Evolutionary conservation across 2,329 filamentous ascomycete species (phyloP), one percentile per base, ranked within the genome.

Genomic region (Colletotrichum nymphaeae): DNA sequence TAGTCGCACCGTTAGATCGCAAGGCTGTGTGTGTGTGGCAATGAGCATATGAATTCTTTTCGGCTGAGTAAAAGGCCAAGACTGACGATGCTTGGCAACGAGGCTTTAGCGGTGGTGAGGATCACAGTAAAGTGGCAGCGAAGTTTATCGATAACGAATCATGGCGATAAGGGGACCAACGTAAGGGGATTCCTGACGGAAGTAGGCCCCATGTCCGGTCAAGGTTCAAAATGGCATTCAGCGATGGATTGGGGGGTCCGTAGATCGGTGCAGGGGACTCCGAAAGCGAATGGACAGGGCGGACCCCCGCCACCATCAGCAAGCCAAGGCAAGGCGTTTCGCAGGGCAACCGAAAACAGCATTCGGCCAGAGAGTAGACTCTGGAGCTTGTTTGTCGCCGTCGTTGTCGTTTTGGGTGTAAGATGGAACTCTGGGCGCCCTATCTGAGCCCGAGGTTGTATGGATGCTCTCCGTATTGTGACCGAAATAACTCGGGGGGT

Each of bases 291-390:
- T 66, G 70, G 67, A 62, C 55, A 62, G n/a, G 46, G 60, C 37
- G 67, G 67, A 28, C n/a, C 59, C 67, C 46, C 24, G 46, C 55
- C 49, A 35, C 56, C 35, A 28, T 12, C 62, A 49, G 59, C 67
- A 65, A 58, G 67, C 67, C 70, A 73, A 72, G 71, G 66, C 55
- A 73, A 32, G 71, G 62, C 56, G 67, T 73, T 73, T 71, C 60
- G 62, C 67, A 66, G 55, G 67, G 67, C 67, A 73, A 73, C 71
- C 67, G 67, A 60, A 73, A 71, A 53, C 71, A 71, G 55, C 26
- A 60, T 60, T 64, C 35, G 42, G 16, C 37, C 30, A 49, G 60
- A 46, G 55, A 42, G 42, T 26, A 7, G 52, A 56, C 26, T 62
- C 66, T 60, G 32, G 59, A 69, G 59, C 66, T 69, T 64, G 69